These are phyloP conservation scores for Suhomyces bolitotheri DNA, from an alignment of 1,139 yeast genomes.

Conservation along the genomic window DNA sequence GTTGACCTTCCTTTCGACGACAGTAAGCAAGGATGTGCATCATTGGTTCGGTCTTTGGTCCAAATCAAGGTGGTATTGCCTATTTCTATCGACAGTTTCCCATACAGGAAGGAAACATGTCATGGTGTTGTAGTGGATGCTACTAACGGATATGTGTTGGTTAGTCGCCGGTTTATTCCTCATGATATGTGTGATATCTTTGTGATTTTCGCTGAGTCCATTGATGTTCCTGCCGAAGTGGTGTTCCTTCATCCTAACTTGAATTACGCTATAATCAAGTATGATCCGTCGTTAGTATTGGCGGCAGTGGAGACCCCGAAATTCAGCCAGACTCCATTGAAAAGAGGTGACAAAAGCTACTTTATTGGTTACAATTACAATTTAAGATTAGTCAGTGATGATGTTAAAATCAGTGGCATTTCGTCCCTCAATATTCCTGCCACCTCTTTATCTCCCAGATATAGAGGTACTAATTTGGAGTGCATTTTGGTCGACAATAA, in stretches of 20 bases:
- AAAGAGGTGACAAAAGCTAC: slow-evolving; percentile 71
- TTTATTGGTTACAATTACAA: slow-evolving; percentile 81
- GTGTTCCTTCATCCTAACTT: slow-evolving; percentile 86
- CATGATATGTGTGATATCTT: slow-evolving; percentile 81
- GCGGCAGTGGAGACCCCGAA: slow-evolving; percentile 59
- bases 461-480: slow-evolving; percentile 83
- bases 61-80: slow-evolving; percentile 67
- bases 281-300: slow-evolving; percentile 64
- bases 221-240: slow-evolving; percentile 77
- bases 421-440: slow-evolving; percentile 75
- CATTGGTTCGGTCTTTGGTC: slow-evolving; percentile 57
- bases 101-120: slow-evolving; percentile 60
- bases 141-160: slow-evolving; percentile 72
- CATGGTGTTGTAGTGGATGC: slow-evolving; percentile 85
- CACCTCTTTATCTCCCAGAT: slow-evolving; percentile 69
- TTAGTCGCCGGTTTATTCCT: slow-evolving; percentile 77
- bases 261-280: slow-evolving; percentile 80
- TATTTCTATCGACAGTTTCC: slow-evolving; percentile 71
- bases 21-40: slow-evolving; percentile 50
- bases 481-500: slow-evolving; percentile 74
- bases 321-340: slow-evolving; percentile 57
- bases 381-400: slow-evolving; percentile 70
- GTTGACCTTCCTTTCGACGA: slow-evolving; percentile 64
- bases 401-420: slow-evolving; percentile 75
- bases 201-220: slow-evolving; percentile 82